A percentile compares a stretch with the other conserved stretches of the same genome.
Evolutionary conservation across 2,329 filamentous ascomycete species (phyloP).

Genomic region (Ascochyta lentis): DNA sequence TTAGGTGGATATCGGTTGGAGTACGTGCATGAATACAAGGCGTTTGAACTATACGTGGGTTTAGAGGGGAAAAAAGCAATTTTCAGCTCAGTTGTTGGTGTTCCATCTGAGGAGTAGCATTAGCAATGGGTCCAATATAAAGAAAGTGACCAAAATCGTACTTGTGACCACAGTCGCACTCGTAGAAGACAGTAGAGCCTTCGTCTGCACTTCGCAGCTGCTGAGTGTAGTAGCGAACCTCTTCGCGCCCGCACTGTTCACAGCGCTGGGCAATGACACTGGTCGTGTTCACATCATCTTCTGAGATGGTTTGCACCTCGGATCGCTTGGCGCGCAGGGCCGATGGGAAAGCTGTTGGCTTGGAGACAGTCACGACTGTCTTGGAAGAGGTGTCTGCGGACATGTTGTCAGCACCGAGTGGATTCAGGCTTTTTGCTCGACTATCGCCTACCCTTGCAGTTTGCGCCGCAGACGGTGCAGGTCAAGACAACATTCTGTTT

Average conservation of each 20-base stretch:
- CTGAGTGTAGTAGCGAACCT: constrained; percentile 84
- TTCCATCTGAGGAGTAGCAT: constrained; percentile 54
- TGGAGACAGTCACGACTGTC: constrained; percentile 81
- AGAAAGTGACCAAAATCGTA: constrained; percentile 53
- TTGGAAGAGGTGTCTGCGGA: constrained; percentile 60
- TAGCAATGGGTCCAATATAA: constrained; percentile 19
- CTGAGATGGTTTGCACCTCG: constrained; percentile 81
- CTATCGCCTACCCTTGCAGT: constrained; percentile 73
- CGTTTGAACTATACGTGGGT: constrained; percentile 30
- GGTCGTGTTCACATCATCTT: constrained; percentile 77
- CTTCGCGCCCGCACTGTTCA: constrained; percentile 77
- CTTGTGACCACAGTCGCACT: constrained; percentile 86
- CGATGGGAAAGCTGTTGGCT: constrained; percentile 88
- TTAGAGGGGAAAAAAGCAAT: constrained; percentile 19
- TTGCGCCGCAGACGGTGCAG: constrained; percentile 85
- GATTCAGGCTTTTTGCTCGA: background rate
- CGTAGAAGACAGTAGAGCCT: constrained; percentile 91
- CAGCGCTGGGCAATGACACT: constrained; percentile 74
- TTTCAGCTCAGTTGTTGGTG: constrained; percentile 66
- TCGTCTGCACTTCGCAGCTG: constrained; percentile 94
- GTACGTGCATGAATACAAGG: constrained; percentile 29
- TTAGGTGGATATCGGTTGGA: constrained; percentile 13
- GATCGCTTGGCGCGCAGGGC: constrained; percentile 84
- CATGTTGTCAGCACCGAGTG: constrained; percentile 6
- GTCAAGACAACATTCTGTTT: constrained; percentile 75